Conservation (phyloP, 2,329 filamentous ascomycete species). For the Fusarium protoensiforme region DNA sequence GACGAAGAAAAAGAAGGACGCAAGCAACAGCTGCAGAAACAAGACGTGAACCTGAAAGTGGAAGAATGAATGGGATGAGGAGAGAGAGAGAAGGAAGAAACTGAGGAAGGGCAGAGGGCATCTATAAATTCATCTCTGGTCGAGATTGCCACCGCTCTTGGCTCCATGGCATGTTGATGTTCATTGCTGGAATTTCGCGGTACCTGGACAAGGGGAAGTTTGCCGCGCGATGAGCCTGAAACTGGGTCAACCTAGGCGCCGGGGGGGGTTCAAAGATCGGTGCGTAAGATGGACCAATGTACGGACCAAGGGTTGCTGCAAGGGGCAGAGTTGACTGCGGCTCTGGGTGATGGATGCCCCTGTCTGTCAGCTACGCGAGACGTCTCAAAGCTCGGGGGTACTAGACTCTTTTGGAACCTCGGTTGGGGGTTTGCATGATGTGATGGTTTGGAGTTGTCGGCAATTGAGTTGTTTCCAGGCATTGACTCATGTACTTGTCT, state of each 20-base stretch:
- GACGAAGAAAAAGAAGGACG: conserved; percentile 41
- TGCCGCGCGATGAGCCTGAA: conserved; percentile 34
- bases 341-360: conserved; percentile 17
- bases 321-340: conserved; percentile 4
- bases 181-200: conserved; percentile 40
- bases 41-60: conserved; percentile 32
- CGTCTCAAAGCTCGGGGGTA: conserved; percentile 35
- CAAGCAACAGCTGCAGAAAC: conserved; percentile 43
- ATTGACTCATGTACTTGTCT: not conserved
- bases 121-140: conserved; percentile 22
- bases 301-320: not conserved
- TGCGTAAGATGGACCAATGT: conserved; percentile 1
- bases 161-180: not conserved
- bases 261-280: conserved; percentile 2
- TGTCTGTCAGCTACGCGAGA: conserved; percentile 26
- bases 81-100: conserved; percentile 15
- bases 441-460: not conserved
- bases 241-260: conserved; percentile 30
- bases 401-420: conserved; percentile 20
- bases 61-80: conserved; percentile 42
- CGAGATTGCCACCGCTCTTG: conserved; percentile 8
- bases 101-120: not conserved
- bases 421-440: not conserved
- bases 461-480: not conserved
- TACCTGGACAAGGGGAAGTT: conserved; percentile 1